Percentiles rank a stretch among this genome's conserved stretches.
phyloP scores from a whole-genome alignment of 306 rosid genomes.

The Acacia acuminata region DNA sequence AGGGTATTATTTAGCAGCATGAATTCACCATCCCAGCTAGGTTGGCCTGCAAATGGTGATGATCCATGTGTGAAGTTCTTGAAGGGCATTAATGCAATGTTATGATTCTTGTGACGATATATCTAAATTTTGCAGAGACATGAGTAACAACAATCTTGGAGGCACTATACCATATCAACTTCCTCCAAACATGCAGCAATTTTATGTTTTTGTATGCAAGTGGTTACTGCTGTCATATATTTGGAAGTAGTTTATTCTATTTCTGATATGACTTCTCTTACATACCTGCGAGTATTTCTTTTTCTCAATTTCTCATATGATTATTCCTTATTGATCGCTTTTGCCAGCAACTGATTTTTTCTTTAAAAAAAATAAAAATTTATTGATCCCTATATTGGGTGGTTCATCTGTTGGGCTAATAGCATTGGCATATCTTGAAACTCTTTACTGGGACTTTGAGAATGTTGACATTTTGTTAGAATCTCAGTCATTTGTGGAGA shows the following conservation, averaged over 20 bases:
- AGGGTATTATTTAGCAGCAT: constrained; percentile 51
- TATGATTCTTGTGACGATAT: constrained; percentile 30
- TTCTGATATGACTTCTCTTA: constrained; percentile 60
- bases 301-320: constrained; percentile 28
- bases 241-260: constrained; percentile 70
- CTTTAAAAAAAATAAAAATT: too few species aligned
- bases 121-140: constrained; percentile 62
- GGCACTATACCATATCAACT: constrained; percentile 68
- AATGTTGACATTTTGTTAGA: too few species aligned
- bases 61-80: constrained; percentile 92
- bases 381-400: too few species aligned
- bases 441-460: too few species aligned
- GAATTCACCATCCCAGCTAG: constrained; percentile 68
- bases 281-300: constrained; percentile 64
- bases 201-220: constrained; percentile 58
- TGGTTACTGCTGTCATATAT: constrained; percentile 16
- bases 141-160: constrained; percentile 78
- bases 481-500: too few species aligned
- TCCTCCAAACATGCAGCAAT: constrained; percentile 65
- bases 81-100: constrained; percentile 60
- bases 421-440: too few species aligned
- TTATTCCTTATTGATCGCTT: constrained; percentile 8
- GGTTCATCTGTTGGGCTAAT: too few species aligned
- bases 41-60: constrained; percentile 70
- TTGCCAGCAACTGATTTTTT: constrained; percentile 17